Conservation (phyloP, 2,329 filamentous ascomycete species). For the Penicillium sp. region DNA sequence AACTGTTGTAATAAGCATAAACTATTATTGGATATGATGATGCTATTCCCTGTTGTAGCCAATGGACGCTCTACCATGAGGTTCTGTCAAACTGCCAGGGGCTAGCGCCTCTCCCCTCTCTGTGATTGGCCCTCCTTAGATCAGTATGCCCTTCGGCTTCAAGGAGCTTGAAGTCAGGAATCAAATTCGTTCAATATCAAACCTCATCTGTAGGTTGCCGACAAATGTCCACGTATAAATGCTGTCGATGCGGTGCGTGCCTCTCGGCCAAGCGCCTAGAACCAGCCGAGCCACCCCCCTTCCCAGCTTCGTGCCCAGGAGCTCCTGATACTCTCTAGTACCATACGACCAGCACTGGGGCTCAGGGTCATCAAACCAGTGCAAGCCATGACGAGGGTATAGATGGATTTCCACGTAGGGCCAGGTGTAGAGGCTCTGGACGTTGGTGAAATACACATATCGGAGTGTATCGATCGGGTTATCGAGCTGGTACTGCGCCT, state of each 20-base stretch:
- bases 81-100: not conserved
- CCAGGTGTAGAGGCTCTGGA: not conserved
- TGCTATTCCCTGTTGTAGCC: not conserved
- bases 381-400: not conserved
- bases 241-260: not conserved
- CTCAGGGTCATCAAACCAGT: not conserved
- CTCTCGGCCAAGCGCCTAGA: not conserved
- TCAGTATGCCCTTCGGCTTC: not conserved
- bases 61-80: not conserved
- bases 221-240: not conserved
- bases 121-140: too few relatives aligned
- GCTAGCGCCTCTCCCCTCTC: not conserved
- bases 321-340: not conserved
- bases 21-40: not conserved
- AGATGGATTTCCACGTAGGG: not conserved
- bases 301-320: not conserved
- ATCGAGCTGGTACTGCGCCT: not conserved
- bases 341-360: not conserved
- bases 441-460: not conserved
- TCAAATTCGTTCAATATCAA: not conserved
- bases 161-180: too few relatives aligned
- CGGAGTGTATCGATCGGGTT: not conserved
- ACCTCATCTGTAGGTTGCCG: not conserved
- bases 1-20: not conserved
- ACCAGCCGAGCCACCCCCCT: slow-evolving; percentile 1